Conservation (phyloP, 2,329 filamentous ascomycete genomes). For the Colletotrichum sp. region DNA sequence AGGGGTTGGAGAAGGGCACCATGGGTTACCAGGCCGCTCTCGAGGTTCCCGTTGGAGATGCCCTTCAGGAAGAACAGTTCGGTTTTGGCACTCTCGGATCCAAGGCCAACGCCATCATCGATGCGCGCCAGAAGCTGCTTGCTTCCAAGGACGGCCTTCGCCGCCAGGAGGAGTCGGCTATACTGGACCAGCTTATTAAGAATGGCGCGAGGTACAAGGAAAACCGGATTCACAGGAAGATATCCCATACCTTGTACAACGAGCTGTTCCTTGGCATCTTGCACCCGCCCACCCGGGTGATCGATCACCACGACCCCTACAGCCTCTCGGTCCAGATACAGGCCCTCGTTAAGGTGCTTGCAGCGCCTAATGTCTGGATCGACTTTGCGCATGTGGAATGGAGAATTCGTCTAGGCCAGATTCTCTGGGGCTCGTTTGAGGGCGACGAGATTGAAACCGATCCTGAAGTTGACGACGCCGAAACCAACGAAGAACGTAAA, state of each 20-base stretch:
- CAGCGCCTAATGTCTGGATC: slow-evolving; percentile 71
- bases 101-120: slow-evolving; percentile 58
- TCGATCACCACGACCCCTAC: slow-evolving; percentile 63
- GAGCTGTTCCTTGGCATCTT: slow-evolving; percentile 66
- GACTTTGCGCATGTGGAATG: slow-evolving; percentile 78
- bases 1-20: slow-evolving; percentile 73
- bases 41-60: slow-evolving; percentile 68
- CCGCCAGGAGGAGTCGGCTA: slow-evolving; percentile 59
- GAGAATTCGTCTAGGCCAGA: slow-evolving; percentile 74
- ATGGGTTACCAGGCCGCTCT: slow-evolving; percentile 73
- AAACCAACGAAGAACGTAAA: slow-evolving; percentile 53
- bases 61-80: slow-evolving; percentile 66
- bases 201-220: slow-evolving; percentile 61
- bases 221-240: slow-evolving; percentile 54
- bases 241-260: slow-evolving; percentile 57
- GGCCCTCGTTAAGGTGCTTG: slow-evolving; percentile 69
- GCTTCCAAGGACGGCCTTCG: slow-evolving; percentile 58
- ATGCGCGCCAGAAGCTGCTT: slow-evolving; percentile 63
- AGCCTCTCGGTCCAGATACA: slow-evolving; percentile 74
- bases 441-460: slow-evolving; percentile 60
- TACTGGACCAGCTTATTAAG: slow-evolving; percentile 63
- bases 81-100: slow-evolving; percentile 61
- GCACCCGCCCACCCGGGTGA: slow-evolving; percentile 59
- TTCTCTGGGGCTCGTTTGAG: slow-evolving; percentile 66
- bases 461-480: slow-evolving; percentile 54